Evolutionary conservation across 1,139 yeast genomes (phyloP).

Genomic region (Debaryomyces nepalensis): DNA sequence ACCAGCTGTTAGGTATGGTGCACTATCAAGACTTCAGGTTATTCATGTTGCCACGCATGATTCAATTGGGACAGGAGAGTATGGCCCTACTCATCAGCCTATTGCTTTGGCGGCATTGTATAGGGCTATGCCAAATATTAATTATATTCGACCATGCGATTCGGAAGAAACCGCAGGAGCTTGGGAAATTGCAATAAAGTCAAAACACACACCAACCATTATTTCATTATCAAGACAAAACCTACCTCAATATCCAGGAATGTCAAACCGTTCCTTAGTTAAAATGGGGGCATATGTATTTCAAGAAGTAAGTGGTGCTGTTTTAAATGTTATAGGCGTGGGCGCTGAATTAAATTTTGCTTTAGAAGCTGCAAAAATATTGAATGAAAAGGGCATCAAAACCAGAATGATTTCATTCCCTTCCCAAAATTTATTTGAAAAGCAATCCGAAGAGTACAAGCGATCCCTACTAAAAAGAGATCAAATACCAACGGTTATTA

Average conservation of each 20-base stretch:
- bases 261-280: conserved; percentile 26
- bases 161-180: conserved; percentile 35
- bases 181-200: conserved; percentile 30
- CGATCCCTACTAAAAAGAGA: conserved; percentile 22
- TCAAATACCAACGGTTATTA: conserved; percentile 30
- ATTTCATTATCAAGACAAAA: conserved; percentile 33
- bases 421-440: conserved; percentile 30
- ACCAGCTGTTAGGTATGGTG: conserved; percentile 42
- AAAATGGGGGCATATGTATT: conserved; percentile 33
- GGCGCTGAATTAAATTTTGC: conserved; percentile 37
- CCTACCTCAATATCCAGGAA: conserved; percentile 25
- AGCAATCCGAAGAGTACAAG: conserved; percentile 29
- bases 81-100: conserved; percentile 50
- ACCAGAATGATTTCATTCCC: conserved; percentile 38
- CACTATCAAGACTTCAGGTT: conserved; percentile 32
- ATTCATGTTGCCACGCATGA: conserved; percentile 46
- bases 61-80: conserved; percentile 43
- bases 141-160: conserved; percentile 36
- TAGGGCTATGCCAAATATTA: conserved; percentile 38
- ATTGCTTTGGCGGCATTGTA: conserved; percentile 36
- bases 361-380: conserved; percentile 29
- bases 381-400: conserved; percentile 25
- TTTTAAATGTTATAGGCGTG: conserved; percentile 29
- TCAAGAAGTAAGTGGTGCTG: conserved; percentile 21
- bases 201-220: conserved; percentile 24